phyloP scores from a whole-genome alignment of 106 monocot genomes.

The Xerophyta viscosa region DNA sequence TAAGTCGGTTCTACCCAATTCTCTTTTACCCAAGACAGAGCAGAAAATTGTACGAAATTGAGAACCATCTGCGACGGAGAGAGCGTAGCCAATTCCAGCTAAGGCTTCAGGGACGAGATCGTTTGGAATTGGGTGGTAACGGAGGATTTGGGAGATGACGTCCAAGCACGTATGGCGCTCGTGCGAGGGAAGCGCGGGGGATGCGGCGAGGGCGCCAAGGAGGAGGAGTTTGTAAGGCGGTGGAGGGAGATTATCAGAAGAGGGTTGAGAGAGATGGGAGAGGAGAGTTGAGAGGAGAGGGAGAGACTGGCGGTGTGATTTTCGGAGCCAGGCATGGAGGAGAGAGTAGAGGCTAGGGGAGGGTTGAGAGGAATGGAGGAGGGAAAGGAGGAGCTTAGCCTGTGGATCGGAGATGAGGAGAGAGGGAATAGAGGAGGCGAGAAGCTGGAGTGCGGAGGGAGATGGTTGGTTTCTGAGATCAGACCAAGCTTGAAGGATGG shows the following conservation, averaged over 20 bases:
- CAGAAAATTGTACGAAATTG: constrained; percentile 23
- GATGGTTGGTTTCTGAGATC: constrained; percentile 30
- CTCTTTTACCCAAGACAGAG: constrained; percentile 40
- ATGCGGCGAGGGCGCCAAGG: constrained; percentile 34
- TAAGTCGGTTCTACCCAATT: background rate
- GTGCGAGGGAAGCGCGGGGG: constrained; percentile 11
- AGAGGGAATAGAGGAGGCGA: constrained; percentile 26
- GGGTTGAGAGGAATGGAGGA: constrained; percentile 26
- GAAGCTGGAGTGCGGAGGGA: constrained; percentile 45
- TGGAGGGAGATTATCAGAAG: constrained; percentile 7
- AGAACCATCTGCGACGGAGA: constrained; percentile 12
- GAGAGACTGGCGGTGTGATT: constrained; percentile 36
- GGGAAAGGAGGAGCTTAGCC: constrained; percentile 43
- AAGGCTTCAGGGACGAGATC: constrained; percentile 16
- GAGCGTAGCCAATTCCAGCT: constrained; percentile 51
- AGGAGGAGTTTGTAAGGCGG: constrained; percentile 23
- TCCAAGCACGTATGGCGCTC: constrained; percentile 22
- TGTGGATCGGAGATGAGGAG: constrained; percentile 60
- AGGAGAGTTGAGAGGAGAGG: constrained; percentile 15
- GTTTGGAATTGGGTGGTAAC: background rate
- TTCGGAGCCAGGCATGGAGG: constrained; percentile 50
- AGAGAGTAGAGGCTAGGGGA: constrained; percentile 29
- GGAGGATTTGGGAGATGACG: constrained; percentile 13
- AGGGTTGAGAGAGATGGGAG: background rate
- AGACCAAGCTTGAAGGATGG: constrained; percentile 63